Evolutionary conservation across 1,284 basidiomycete genomes (phyloP).

Genomic region (Tetrapyrgos nigripes): DNA sequence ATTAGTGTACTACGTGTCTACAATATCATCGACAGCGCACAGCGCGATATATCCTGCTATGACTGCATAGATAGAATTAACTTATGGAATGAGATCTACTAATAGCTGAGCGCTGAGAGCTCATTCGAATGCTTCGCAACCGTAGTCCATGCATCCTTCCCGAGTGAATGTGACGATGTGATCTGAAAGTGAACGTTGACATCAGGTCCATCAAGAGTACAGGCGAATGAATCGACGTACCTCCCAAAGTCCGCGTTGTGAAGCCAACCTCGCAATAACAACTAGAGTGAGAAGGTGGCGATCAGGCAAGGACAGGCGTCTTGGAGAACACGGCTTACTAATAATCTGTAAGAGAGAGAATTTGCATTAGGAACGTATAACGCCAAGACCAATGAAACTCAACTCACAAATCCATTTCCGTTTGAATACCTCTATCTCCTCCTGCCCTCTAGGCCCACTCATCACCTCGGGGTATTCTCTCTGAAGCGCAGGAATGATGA

Average conservation of each 20-base stretch:
- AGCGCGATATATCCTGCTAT: too few relatives aligned
- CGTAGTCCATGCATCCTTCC: constrained; percentile 61
- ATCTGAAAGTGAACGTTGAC: constrained; percentile 40
- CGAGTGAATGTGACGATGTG: constrained; percentile 65
- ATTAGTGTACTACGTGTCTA: too few relatives aligned
- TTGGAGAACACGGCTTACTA: constrained; percentile 38
- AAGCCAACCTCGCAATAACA: constrained; percentile 83
- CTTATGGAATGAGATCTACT: too few relatives aligned
- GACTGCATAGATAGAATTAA: too few relatives aligned
- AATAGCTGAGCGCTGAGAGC: too few relatives aligned
- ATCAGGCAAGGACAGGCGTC: constrained; percentile 1
- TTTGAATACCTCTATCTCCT: constrained; percentile 79
- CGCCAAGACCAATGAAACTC: background rate
- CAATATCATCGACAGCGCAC: too few relatives aligned
- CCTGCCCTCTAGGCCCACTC: constrained; percentile 47
- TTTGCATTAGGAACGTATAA: background rate
- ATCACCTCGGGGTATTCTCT: constrained; percentile 67
- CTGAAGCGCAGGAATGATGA: constrained; percentile 68
- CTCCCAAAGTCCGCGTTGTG: constrained; percentile 71
- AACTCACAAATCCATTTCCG: constrained; percentile 82
- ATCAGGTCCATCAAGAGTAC: constrained; percentile 3
- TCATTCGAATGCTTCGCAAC: constrained; percentile 48
- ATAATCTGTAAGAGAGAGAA: constrained; percentile 39
- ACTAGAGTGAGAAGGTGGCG: constrained; percentile 49
- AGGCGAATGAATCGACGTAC: constrained; percentile 38